These are phyloP conservation scores for Trichoderma afroharzianum DNA, from an alignment of 2,329 filamentous ascomycete genomes.

Conservation along the genomic window DNA sequence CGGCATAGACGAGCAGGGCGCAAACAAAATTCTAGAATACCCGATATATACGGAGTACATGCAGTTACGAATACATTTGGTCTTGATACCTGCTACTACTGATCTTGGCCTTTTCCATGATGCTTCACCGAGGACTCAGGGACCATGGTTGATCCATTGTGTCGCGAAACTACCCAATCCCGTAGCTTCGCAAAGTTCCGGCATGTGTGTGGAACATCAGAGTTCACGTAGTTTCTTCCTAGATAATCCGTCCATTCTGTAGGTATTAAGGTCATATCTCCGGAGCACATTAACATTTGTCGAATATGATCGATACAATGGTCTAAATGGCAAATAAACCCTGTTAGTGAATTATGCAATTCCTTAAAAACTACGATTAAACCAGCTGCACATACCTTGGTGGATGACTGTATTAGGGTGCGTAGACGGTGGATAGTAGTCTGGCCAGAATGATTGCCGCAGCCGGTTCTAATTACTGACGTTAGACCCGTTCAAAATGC, in stretches of 20 bases:
- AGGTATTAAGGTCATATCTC: background rate
- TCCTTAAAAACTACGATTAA: background rate
- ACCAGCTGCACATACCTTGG: background rate
- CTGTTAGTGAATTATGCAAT: background rate
- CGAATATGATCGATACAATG: background rate
- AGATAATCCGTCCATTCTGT: background rate
- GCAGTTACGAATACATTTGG: conserved; percentile 3
- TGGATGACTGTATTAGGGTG: background rate
- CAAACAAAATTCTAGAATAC: conserved; percentile 13
- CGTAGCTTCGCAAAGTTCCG: background rate
- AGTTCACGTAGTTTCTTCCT: background rate
- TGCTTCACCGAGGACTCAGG: background rate
- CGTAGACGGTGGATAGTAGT: background rate
- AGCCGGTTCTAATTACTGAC: background rate
- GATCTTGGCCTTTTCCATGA: background rate
- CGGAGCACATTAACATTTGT: background rate
- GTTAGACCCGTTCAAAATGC: background rate
- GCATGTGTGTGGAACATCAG: background rate
- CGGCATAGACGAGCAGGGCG: conserved; percentile 4
- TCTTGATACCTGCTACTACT: background rate
- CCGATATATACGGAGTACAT: conserved; percentile 6
- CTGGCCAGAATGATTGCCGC: background rate
- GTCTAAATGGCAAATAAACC: rapidly evolving
- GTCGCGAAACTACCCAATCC: background rate
- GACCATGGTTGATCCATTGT: background rate